Percentiles rank a stretch among this genome's conserved stretches.
These are phyloP conservation scores for Otatea glauca DNA, from an alignment of 176 grass and related monocot species.

Conservation along the genomic window DNA sequence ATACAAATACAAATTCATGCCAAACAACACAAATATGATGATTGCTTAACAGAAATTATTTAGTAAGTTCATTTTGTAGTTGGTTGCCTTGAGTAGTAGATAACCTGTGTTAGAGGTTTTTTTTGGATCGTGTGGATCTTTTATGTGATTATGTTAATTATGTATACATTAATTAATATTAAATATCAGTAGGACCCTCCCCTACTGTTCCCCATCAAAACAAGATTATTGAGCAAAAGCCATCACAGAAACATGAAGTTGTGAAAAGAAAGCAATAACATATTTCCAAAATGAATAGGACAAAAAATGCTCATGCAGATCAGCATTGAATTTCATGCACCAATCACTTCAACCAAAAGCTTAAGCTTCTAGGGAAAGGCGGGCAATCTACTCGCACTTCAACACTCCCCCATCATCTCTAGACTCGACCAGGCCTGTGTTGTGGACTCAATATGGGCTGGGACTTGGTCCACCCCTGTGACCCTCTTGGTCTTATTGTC, in stretches of 20 bases:
- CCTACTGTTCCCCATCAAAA: too few species aligned
- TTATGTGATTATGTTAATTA: too few species aligned
- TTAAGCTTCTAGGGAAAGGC: neutral
- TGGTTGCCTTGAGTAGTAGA: too few species aligned
- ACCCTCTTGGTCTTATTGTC: neutral
- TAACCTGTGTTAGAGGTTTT: too few species aligned
- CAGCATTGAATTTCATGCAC: slow-evolving; percentile 2
- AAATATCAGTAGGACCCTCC: too few species aligned
- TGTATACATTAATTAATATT: too few species aligned
- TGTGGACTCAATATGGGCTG: neutral
- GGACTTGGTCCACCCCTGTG: neutral
- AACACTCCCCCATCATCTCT: neutral
- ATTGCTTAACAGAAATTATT: slow-evolving; percentile 9
- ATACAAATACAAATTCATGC: slow-evolving; percentile 24
- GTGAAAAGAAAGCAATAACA: slow-evolving; percentile 2
- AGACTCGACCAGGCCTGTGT: neutral
- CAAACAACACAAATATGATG: slow-evolving; percentile 2
- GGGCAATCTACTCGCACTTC: neutral
- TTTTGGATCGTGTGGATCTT: too few species aligned
- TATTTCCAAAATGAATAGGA: neutral
- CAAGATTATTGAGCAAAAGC: neutral
- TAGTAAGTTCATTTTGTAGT: neutral
- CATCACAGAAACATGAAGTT: slow-evolving; percentile 18
- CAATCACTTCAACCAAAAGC: slow-evolving; percentile 25
- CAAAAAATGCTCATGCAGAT: slow-evolving; percentile 14